Conservation (phyloP, 73 alveolate species). For the Uronychia setigera region DNA sequence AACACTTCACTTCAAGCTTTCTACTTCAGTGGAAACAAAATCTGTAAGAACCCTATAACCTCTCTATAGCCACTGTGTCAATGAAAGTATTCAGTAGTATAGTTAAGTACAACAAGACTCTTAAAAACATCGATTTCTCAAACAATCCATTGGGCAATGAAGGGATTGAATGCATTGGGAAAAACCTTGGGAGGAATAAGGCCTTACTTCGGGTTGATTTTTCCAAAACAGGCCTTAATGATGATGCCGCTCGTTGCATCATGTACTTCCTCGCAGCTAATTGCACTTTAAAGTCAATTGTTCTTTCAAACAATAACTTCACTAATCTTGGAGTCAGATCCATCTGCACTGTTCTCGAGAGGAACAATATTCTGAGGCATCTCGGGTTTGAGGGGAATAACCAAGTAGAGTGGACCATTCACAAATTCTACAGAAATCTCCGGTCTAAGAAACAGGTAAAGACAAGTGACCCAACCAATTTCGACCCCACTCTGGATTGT, state of each 20-base stretch:
- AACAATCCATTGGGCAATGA: background rate
- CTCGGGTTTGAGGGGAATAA: background rate
- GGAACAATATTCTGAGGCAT: background rate
- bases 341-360: background rate
- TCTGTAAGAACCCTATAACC: background rate
- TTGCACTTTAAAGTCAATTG: background rate
- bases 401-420: background rate
- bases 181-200: conserved; percentile 14
- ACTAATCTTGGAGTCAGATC: background rate
- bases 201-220: background rate
- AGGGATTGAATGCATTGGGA: background rate
- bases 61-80: background rate
- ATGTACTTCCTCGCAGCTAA: conserved; percentile 1
- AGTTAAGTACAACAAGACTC: conserved; percentile 9
- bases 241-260: background rate
- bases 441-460: background rate
- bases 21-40: background rate
- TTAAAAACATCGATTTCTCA: conserved; percentile 3
- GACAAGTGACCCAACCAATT: background rate
- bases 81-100: conserved; percentile 4
- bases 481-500: too few species aligned
- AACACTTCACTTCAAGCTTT: background rate
- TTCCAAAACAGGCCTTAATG: background rate
- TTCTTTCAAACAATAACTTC: background rate
- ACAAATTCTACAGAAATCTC: background rate